Conservation (phyloP, 345 rosid genomes). For the Eucalyptus regnans region DNA sequence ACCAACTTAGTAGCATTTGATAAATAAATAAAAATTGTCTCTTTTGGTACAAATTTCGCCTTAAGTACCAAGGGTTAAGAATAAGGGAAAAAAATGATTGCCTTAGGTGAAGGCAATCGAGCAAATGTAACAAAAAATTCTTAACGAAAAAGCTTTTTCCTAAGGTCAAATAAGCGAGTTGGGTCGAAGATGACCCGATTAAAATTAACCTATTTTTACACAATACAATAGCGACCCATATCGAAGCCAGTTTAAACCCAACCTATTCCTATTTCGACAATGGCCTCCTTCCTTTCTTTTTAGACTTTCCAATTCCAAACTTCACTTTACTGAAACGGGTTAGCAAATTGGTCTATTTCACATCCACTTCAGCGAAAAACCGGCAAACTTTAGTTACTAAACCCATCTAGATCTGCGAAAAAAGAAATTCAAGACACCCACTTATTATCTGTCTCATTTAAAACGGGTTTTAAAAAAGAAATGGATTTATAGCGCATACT, state of each 20-base stretch:
- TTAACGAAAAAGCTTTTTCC: neutral
- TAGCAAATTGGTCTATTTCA: neutral
- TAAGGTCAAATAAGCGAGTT: neutral
- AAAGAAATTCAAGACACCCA: neutral
- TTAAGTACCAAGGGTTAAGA: neutral
- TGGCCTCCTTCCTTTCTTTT: neutral
- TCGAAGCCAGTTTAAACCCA: accelerated
- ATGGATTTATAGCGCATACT: accelerated
- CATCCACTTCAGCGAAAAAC: accelerated
- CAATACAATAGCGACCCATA: neutral
- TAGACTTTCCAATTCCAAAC: neutral
- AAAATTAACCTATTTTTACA: neutral
- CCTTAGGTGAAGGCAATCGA: neutral
- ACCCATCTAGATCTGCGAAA: neutral
- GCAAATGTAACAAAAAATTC: neutral
- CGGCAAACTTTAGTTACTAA: neutral
- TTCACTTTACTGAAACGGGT: neutral
- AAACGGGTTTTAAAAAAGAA: neutral
- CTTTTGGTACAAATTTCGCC: neutral
- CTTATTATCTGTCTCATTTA: accelerated
- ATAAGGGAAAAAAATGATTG: neutral
- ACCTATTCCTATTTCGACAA: neutral
- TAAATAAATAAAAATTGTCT: neutral
- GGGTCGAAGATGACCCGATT: accelerated
- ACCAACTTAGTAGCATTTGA: neutral